Conservation (phyloP, 1,284 basidiomycete species). For the Ceratobasidium sp. region DNA sequence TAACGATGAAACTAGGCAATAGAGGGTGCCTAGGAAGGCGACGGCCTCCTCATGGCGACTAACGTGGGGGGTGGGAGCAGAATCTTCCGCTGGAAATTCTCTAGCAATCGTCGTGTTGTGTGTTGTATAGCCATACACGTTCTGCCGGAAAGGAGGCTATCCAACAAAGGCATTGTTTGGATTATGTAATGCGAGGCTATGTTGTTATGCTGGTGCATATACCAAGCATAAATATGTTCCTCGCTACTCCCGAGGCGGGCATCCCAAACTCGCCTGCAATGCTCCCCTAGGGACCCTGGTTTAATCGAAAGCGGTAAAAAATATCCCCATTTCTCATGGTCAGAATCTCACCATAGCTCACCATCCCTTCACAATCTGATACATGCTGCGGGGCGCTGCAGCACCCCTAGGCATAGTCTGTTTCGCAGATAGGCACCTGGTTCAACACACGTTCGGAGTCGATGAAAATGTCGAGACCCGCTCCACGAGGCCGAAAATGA, state of each 20-base stretch:
- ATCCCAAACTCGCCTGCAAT: background rate
- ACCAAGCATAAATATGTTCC: background rate
- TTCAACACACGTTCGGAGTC: background rate
- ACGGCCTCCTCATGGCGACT: slow-evolving; percentile 1
- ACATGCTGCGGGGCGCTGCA: slow-evolving; percentile 3
- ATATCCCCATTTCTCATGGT: background rate
- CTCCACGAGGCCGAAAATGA: slow-evolving; percentile 17
- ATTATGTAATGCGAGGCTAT: slow-evolving; percentile 37
- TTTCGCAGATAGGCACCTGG: background rate
- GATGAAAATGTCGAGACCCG: slow-evolving; percentile 11
- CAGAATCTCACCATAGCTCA: background rate
- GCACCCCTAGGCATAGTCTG: background rate
- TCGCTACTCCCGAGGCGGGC: too few species aligned
- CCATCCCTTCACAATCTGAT: slow-evolving; percentile 14
- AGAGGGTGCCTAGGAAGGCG: slow-evolving; percentile 9
- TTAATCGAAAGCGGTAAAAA: background rate
- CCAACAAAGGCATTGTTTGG: slow-evolving; percentile 1
- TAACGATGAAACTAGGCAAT: slow-evolving; percentile 4
- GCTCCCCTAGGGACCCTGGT: background rate
- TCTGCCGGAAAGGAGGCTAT: slow-evolving; percentile 21
- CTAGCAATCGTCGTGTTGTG: slow-evolving; percentile 14
- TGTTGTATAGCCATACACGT: slow-evolving; percentile 31
- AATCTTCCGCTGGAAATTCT: slow-evolving; percentile 22
- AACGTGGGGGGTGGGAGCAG: slow-evolving; percentile 7
- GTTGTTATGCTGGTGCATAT: slow-evolving; percentile 8